Evolutionary conservation across 257 asterid genomes (phyloP), one percentile per base, ranked within the genome.

Genomic region (Anisodus tanguticus): DNA sequence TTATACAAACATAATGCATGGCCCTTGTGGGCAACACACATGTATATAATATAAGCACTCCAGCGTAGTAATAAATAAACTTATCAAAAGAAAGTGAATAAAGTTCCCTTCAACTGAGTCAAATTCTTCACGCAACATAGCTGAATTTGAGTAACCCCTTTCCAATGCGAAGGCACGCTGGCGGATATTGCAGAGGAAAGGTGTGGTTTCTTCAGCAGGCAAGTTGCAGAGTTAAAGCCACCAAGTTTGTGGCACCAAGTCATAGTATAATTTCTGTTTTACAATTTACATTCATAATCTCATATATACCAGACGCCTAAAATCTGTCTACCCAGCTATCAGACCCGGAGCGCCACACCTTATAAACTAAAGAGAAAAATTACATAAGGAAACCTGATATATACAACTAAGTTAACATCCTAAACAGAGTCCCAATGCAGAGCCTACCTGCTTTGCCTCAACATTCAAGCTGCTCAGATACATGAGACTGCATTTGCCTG

Each of bases 371-470:
- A 12, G 58, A 71, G 58, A 71, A 45, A 71, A 45, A 5, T 71
- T 71, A 45, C 80, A 45, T 1, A 43, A 71, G 58, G 80, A 71
- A 71, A n/a, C 58, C 80, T 55, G 43, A 71, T 71, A 71, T 71
- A 71, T 71, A 71, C 58, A 71, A 71, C 26, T 69, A 41, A 69
- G 78, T 16, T 70, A 70, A 60, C 41, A 37, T 59, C 19, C 62
- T 35, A 81, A 41, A 67, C 76, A 81, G 63, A 59, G 83, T 22
- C 91, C 94, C 84, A 91, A 39, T 26, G 93, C 85, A 60, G 88
- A 90, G 31, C 93, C 93, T n/a, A 88, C 57, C 57, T 26, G 26
- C 58, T 12, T 71, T 71, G 58, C 39, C 57, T 71, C n/a, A 43
- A 43, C 79, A 45, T 9, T 71, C 35, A 31, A 31, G 35, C 35